phyloP scores from a whole-genome alignment of 23 red algal species.

The Gracilaria domingensis region DNA sequence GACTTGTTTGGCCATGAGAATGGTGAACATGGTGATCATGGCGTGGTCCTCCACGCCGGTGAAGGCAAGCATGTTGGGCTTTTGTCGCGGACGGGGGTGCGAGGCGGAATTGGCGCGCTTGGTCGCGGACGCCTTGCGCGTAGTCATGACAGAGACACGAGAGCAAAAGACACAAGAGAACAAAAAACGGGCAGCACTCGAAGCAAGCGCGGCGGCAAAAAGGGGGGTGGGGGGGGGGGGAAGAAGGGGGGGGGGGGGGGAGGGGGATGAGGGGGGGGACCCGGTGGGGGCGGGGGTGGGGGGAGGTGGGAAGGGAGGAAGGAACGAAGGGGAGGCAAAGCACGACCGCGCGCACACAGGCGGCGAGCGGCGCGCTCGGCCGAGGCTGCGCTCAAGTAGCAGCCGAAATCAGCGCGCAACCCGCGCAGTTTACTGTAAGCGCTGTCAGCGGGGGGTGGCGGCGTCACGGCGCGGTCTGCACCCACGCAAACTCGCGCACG shows the following conservation, averaged over 20 bases:
- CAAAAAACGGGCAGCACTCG: not conserved
- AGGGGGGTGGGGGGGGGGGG: not conserved
- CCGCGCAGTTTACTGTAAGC: not conserved
- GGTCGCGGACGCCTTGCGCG: slow-evolving; percentile 36
- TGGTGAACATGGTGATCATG: slow-evolving; percentile 35
- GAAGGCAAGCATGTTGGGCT: slow-evolving; percentile 26
- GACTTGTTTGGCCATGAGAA: slow-evolving; percentile 50
- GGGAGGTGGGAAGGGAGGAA: not conserved
- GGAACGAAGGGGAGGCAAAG: not conserved
- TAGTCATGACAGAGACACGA: slow-evolving; percentile 8
- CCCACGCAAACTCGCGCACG: slow-evolving; percentile 43
- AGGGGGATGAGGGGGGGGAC: not conserved
- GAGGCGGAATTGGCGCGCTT: not conserved
- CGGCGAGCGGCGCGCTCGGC: not conserved
- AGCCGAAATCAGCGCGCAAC: slow-evolving; percentile 12
- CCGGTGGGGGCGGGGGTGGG: not conserved
- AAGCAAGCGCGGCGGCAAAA: not conserved
- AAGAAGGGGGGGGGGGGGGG: not conserved
- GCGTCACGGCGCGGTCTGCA: slow-evolving; percentile 16
- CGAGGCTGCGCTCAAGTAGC: slow-evolving; percentile 1
- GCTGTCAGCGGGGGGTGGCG: not conserved
- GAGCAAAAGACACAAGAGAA: not conserved
- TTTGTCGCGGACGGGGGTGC: slow-evolving; percentile 19
- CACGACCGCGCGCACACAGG: not conserved
- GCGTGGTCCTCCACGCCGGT: slow-evolving; percentile 34